A percentile compares a stretch with the other conserved stretches of the same genome.
These are phyloP conservation scores for Fomitopsis pulvina DNA, from an alignment of 768 basidiomycete genomes.

Conservation along the genomic window DNA sequence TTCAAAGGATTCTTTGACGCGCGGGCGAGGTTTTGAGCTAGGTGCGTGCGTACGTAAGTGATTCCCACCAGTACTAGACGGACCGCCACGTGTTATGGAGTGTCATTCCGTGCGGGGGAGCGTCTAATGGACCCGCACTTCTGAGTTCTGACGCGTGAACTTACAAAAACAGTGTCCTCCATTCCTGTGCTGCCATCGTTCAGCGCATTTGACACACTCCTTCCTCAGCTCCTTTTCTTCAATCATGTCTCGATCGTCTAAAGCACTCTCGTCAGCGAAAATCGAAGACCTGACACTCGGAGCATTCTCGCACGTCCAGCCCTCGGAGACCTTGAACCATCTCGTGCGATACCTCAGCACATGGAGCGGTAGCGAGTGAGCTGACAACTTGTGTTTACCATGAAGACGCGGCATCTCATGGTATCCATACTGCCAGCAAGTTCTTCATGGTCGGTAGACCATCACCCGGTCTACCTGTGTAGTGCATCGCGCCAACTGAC, in stretches of 20 bases:
- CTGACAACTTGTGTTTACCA: slow-evolving; percentile 4
- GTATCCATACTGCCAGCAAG: slow-evolving; percentile 40
- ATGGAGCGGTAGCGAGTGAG: slow-evolving; percentile 82
- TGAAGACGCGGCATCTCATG: background rate
- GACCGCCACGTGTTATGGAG: background rate
- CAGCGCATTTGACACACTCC: background rate
- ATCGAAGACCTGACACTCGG: slow-evolving; percentile 64
- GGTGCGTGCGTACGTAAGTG: slow-evolving; percentile 36
- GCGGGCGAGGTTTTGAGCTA: slow-evolving; percentile 13
- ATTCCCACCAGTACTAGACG: slow-evolving; percentile 25
- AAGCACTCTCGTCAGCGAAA: slow-evolving; percentile 39
- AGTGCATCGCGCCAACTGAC: background rate
- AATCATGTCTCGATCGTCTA: slow-evolving; percentile 46
- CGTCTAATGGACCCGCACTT: background rate
- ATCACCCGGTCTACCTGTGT: background rate
- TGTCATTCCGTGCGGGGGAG: too few relatives aligned
- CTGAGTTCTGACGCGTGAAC: background rate
- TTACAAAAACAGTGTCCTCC: too few relatives aligned
- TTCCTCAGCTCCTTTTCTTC: background rate
- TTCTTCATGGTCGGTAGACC: slow-evolving; percentile 54
- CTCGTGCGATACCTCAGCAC: slow-evolving; percentile 71
- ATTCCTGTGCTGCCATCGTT: background rate
- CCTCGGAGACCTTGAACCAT: slow-evolving; percentile 64
- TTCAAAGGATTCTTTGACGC: slow-evolving; percentile 36
- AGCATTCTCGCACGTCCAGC: slow-evolving; percentile 48